Percentiles rank a stretch among this genome's conserved stretches.
These are phyloP conservation scores for Eutrema yunnanense DNA, from an alignment of 345 rosid genomes.

Conservation along the genomic window DNA sequence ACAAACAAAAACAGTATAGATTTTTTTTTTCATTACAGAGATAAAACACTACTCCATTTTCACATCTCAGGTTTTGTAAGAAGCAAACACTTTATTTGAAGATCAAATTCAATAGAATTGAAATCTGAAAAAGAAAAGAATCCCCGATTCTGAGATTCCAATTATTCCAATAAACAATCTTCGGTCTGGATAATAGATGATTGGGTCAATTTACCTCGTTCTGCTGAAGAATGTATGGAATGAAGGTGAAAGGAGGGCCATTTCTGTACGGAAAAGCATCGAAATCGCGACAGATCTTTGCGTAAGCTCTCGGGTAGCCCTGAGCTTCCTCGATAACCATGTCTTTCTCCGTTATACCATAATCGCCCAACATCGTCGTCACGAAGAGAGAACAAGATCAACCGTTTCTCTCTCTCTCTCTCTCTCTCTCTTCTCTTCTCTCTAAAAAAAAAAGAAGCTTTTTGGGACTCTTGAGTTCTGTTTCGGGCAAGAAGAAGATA, in stretches of 20 bases:
- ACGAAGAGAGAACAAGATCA: background rate
- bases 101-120: background rate
- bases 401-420: background rate
- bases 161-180: too few species aligned
- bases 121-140: background rate
- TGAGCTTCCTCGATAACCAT: slow-evolving; percentile 53
- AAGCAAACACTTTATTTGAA: too few species aligned
- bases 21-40: slow-evolving; percentile 1
- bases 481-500: slow-evolving; percentile 30
- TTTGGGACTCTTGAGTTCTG: slow-evolving; percentile 11
- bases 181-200: background rate
- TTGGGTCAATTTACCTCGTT: slow-evolving; percentile 39
- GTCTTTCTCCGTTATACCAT: slow-evolving; percentile 48
- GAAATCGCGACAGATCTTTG: slow-evolving; percentile 55
- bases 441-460: background rate
- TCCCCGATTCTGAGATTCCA: background rate
- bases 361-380: slow-evolving; percentile 38
- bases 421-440: too few species aligned
- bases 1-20: background rate
- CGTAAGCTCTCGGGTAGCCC: slow-evolving; percentile 78
- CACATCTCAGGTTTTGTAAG: background rate
- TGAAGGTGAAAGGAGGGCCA: slow-evolving; percentile 81
- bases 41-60: background rate
- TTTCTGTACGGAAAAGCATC: slow-evolving; percentile 30
- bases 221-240: slow-evolving; percentile 50